Conservation (phyloP, 2,329 filamentous ascomycete species). For the Cytospora leucostoma region DNA sequence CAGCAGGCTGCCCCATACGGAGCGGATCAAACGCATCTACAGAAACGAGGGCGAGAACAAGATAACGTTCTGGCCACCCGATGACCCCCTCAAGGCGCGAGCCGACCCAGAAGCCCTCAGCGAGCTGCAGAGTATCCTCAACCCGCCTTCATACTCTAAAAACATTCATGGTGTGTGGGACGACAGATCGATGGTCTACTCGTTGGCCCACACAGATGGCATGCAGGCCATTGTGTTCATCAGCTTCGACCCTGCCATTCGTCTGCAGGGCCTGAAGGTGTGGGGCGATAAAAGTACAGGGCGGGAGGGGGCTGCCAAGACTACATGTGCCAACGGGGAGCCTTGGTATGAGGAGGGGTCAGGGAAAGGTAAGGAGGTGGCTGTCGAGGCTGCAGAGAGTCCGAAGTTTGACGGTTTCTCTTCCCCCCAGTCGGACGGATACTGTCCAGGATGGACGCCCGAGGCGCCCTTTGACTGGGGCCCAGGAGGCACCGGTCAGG, state of each 20-base stretch:
- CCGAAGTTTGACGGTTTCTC: background rate
- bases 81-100: slow-evolving; percentile 28
- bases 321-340: background rate
- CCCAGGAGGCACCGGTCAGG: background rate
- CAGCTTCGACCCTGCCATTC: slow-evolving; percentile 45
- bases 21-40: slow-evolving; percentile 33
- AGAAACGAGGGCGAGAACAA: slow-evolving; percentile 26
- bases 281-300: slow-evolving; percentile 30
- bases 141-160: slow-evolving; percentile 40
- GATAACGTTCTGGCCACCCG: slow-evolving; percentile 40
- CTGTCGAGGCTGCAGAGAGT: background rate
- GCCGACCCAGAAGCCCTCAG: slow-evolving; percentile 36
- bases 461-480: slow-evolving; percentile 12
- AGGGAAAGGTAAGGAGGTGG: slow-evolving; percentile 9
- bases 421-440: background rate
- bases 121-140: slow-evolving; percentile 42
- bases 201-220: slow-evolving; percentile 33
- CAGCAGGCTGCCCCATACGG: slow-evolving; percentile 14
- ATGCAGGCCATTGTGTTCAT: slow-evolving; percentile 44
- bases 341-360: background rate
- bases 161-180: slow-evolving; percentile 47
- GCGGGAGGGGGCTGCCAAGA: background rate
- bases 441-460: slow-evolving; percentile 8
- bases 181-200: slow-evolving; percentile 51
- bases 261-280: slow-evolving; percentile 33